Conservation (phyloP, 257 asterid genomes). For the Craterostigma plantagineum region DNA sequence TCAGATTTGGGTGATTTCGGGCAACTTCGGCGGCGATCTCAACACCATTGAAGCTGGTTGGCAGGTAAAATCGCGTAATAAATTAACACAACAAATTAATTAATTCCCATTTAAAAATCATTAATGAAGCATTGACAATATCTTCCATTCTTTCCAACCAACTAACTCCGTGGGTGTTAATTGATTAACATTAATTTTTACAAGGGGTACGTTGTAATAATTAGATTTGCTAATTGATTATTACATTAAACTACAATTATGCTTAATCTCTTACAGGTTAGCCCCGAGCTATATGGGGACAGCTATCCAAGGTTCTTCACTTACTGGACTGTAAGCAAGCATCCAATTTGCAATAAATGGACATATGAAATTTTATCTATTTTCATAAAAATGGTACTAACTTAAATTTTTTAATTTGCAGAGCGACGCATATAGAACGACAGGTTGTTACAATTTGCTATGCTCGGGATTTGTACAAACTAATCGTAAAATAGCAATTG, state of each 20-base stretch:
- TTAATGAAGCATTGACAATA: not conserved
- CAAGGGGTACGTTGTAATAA: not conserved
- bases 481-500: too few species aligned
- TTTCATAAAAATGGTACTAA: too few species aligned
- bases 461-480: too few species aligned
- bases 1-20: slow-evolving; percentile 31
- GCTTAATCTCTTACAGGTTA: slow-evolving; percentile 22
- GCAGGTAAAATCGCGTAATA: slow-evolving; percentile 21
- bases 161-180: too few species aligned
- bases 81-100: not conserved
- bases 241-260: not conserved
- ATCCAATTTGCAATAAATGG: too few species aligned
- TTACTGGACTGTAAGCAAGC: slow-evolving; percentile 41
- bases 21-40: slow-evolving; percentile 2
- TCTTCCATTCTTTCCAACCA: too few species aligned
- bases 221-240: too few species aligned
- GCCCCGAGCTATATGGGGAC: slow-evolving; percentile 61
- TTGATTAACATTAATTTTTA: not conserved
- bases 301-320: slow-evolving; percentile 44
- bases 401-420: too few species aligned
- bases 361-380: too few species aligned
- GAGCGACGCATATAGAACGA: slow-evolving; percentile 27
- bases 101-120: not conserved
- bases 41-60: slow-evolving; percentile 72
- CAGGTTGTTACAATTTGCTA: too few species aligned